Conservation (phyloP, 176 grass and related monocot genomes). For the Lolium perenne region DNA sequence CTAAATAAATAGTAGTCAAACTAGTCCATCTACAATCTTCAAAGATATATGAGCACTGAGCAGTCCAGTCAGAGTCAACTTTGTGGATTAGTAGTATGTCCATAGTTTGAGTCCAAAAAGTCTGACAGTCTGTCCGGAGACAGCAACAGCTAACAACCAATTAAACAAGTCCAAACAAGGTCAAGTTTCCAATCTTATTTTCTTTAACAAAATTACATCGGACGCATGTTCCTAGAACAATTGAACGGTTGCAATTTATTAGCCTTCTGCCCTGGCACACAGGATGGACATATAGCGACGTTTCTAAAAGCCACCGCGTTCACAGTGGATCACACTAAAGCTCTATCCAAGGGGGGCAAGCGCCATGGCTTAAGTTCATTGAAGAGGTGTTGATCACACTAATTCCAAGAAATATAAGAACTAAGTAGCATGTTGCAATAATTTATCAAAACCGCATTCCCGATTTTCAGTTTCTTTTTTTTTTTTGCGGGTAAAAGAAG, state of each 20-base stretch:
- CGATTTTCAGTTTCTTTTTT: too few species aligned
- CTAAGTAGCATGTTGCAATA: not conserved
- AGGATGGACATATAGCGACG: conserved; percentile 6
- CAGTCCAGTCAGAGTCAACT: conserved; percentile 20
- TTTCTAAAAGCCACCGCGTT: conserved; percentile 10
- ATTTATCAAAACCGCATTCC: not conserved
- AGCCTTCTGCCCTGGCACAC: not conserved
- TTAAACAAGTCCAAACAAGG: not conserved
- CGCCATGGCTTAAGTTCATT: conserved; percentile 21
- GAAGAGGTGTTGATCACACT: not conserved
- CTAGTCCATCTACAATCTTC: not conserved
- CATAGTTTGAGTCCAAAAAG: conserved; percentile 10
- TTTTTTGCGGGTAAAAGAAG: too few species aligned
- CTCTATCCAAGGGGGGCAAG: conserved; percentile 19
- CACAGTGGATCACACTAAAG: conserved; percentile 7
- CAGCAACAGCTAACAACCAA: conserved; percentile 37
- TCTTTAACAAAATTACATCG: not conserved
- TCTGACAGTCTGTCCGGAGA: conserved; percentile 34
- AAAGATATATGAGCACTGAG: not conserved
- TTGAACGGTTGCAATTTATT: not conserved
- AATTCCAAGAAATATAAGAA: conserved; percentile 15
- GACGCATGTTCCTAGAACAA: not conserved
- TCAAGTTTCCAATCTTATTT: conserved; percentile 8
- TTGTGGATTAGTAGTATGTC: conserved; percentile 1
- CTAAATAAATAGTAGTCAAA: not conserved